phyloP scores from a whole-genome alignment of 2,329 filamentous ascomycete genomes.

The Thermochaetoides dissita region DNA sequence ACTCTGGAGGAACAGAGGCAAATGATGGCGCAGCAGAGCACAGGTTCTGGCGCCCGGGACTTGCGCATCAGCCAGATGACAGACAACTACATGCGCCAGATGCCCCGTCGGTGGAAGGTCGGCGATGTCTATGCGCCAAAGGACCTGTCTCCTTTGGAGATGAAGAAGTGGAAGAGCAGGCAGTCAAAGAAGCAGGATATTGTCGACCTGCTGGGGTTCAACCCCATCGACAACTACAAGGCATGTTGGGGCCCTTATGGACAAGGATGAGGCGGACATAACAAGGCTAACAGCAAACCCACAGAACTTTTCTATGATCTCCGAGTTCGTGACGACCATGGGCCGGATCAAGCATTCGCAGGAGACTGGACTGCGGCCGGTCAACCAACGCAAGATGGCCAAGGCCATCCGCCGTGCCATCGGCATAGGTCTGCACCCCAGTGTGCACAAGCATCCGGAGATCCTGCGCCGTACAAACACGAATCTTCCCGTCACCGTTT shows the following conservation, averaged over 20 bases:
- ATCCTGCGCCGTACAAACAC: constrained; percentile 33
- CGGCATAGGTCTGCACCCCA: constrained; percentile 83
- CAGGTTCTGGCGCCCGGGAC: constrained; percentile 1
- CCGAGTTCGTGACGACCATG: constrained; percentile 72
- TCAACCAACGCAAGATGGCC: constrained; percentile 85
- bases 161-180: constrained; percentile 61
- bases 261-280: no score
- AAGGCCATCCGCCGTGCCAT: constrained; percentile 84
- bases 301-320: constrained; percentile 85
- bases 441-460: constrained; percentile 78
- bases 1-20: constrained; percentile 1
- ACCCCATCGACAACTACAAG: constrained; percentile 77
- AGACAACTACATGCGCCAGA: constrained; percentile 46
- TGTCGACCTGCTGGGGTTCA: constrained; percentile 65
- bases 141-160: constrained; percentile 66
- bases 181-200: constrained; percentile 49
- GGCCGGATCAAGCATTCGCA: constrained; percentile 70
- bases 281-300: no score
- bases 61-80: constrained; percentile 3
- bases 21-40: constrained; percentile 1
- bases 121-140: constrained; percentile 88
- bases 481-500: no score
- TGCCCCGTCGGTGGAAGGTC: constrained; percentile 54
- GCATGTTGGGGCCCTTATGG: constrained; percentile 32
- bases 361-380: constrained; percentile 65